Evolutionary conservation across 139 green algal genomes (phyloP).

Genomic region (Volvox africanus): DNA sequence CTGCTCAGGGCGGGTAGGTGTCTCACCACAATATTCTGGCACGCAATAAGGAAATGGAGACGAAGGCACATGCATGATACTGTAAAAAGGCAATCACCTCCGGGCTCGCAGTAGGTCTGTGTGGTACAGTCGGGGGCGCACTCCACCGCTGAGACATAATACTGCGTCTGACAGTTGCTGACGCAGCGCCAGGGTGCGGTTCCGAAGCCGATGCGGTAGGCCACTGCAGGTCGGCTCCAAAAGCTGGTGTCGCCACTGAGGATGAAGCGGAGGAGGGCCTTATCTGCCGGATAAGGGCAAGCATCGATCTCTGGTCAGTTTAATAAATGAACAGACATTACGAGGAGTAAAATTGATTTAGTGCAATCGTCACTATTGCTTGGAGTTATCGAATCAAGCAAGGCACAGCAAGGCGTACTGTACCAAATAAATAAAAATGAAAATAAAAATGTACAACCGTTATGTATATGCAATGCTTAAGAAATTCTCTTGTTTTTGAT

Average conservation of each 20-base stretch:
- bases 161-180: not conserved
- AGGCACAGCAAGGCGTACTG: too few relatives aligned
- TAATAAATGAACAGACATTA: too few relatives aligned
- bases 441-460: too few relatives aligned
- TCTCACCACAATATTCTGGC: too few relatives aligned
- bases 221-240: constrained; percentile 31
- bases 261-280: constrained; percentile 32
- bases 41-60: too few relatives aligned
- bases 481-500: too few relatives aligned
- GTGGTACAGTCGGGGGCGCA: constrained; percentile 18
- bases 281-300: constrained; percentile 43
- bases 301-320: too few relatives aligned
- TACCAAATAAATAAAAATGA: too few relatives aligned
- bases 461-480: too few relatives aligned
- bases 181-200: constrained; percentile 39
- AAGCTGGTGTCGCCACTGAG: constrained; percentile 42
- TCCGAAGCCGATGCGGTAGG: constrained; percentile 35
- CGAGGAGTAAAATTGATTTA: too few relatives aligned
- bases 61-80: not conserved
- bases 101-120: constrained; percentile 30
- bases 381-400: too few relatives aligned
- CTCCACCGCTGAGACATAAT: not conserved
- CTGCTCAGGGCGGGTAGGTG: not conserved
- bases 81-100: not conserved
- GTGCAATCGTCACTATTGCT: too few relatives aligned